A percentile compares a stretch with the other conserved stretches of the same genome.
phyloP scores from a whole-genome alignment of 768 basidiomycete genomes.

The Trametes cingulata region DNA sequence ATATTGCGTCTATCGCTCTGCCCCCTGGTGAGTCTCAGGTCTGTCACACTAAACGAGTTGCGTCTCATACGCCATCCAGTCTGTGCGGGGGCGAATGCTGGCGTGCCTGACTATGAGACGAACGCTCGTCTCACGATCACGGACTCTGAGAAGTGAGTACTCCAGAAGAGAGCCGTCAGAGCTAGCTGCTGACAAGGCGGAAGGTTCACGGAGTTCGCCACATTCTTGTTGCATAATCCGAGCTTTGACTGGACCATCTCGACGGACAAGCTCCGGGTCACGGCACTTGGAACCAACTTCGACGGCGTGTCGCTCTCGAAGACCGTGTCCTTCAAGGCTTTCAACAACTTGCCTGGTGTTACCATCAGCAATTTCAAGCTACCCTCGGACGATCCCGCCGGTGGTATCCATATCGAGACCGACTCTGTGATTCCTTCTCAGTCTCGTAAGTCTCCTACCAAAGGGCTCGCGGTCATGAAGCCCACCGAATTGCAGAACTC shows the following conservation, averaged over 20 bases:
- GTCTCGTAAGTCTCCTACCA: slow-evolving; percentile 50
- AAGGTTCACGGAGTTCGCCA: slow-evolving; percentile 68
- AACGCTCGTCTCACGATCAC: slow-evolving; percentile 57
- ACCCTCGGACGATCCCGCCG: slow-evolving; percentile 65
- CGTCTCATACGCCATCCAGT: slow-evolving; percentile 37
- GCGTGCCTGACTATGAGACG: slow-evolving; percentile 62
- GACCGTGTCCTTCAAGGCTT: slow-evolving; percentile 63
- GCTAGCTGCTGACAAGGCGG: too few relatives aligned
- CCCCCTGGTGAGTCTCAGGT: slow-evolving; percentile 47
- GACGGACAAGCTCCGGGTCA: slow-evolving; percentile 60
- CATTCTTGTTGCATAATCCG: slow-evolving; percentile 61
- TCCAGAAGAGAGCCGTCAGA: background rate
- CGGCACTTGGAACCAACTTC: slow-evolving; percentile 69
- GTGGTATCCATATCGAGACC: slow-evolving; percentile 71
- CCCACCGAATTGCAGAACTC: slow-evolving; percentile 45
- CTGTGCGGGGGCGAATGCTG: slow-evolving; percentile 65
- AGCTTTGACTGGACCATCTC: slow-evolving; percentile 73
- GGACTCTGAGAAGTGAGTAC: slow-evolving; percentile 46
- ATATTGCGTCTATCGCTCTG: slow-evolving; percentile 66
- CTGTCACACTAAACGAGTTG: too few relatives aligned
- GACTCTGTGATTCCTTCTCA: slow-evolving; percentile 66
- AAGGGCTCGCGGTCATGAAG: background rate
- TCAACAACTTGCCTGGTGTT: slow-evolving; percentile 69
- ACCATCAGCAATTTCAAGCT: slow-evolving; percentile 71
- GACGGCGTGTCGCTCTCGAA: slow-evolving; percentile 64